Base-by-base conservation (phyloP, 805 yeast genomes). In the Grigorovia humatica region DNA sequence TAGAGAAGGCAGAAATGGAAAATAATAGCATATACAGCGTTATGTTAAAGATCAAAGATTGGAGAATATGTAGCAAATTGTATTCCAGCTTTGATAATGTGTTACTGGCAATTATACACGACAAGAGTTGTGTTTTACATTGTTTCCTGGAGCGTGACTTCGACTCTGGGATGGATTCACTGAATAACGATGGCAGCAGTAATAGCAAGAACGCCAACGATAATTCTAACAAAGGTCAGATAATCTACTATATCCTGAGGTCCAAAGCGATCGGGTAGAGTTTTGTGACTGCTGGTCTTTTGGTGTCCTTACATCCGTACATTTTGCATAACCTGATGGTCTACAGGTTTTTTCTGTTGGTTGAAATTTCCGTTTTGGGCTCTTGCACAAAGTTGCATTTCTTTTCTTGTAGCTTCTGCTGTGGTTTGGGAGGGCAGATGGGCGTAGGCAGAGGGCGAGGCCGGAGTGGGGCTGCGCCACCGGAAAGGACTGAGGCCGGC, bases 51-150 rank as follows among this genome's bases (percentile, higher is more conserved):
- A 67, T 80, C 23, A 77, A 72, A 58, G 88, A 84, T 62, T 85
- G 91, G 91, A 80, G 74, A 58, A 68, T 80, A 54, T 85, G 87
- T 1, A 71, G 81, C 5, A 77, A 72, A 59, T 71, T 85, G 41
- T 79, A 83, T 48, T 81, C 80, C 30, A 70, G 77, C 2, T 81
- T 88, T 61, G 78, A 79, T 52, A 79, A 80, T 7, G 78, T 82
- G 48, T 75, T 83, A 9, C 62, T 86, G 44, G 75, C 82, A 38
- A 70, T 86, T 27, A 73, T 81, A 9, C 76, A 80, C 20, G 70
- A 74, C 44, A 79, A 79, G 51, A 81, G 81, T 2, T 76, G 85
- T 52, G 81, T 82, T 0, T 68, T 86, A 46, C 87, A 83, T 61
- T 82, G 90, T 57, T 73, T 77, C 52, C 64, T 85, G 38, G 88